Percentiles rank a stretch among this genome's conserved stretches.
These are phyloP conservation scores for Alliaria petiolata DNA, from an alignment of 345 rosid species.

Conservation along the genomic window DNA sequence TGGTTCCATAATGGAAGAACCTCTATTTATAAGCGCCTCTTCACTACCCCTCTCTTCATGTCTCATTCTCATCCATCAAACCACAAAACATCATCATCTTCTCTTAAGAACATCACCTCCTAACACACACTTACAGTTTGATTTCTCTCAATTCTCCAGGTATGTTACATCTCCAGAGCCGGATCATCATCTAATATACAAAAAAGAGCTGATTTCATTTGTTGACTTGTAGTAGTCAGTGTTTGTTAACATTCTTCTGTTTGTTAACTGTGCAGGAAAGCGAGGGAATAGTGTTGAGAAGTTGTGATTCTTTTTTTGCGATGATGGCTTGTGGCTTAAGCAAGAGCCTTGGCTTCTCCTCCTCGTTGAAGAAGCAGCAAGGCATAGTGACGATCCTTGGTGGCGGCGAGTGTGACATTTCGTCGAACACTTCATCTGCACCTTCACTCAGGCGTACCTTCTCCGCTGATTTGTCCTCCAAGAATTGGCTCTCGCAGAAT, in stretches of 20 bases:
- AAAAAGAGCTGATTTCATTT: background rate
- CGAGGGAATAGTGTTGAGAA: background rate
- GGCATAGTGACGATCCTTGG: conserved; percentile 82
- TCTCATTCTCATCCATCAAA: conserved; percentile 24
- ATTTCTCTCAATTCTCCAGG: conserved; percentile 11
- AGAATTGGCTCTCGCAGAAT: conserved; percentile 54
- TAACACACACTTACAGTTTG: background rate
- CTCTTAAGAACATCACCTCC: background rate
- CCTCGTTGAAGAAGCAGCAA: conserved; percentile 48
- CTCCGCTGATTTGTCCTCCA: conserved; percentile 85
- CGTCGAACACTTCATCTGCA: conserved; percentile 29
- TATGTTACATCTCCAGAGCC: background rate
- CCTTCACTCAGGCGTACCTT: conserved; percentile 72
- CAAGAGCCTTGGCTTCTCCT: conserved; percentile 45
- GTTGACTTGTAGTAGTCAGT: conserved; percentile 25
- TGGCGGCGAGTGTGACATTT: conserved; percentile 13
- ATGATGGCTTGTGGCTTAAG: conserved; percentile 48
- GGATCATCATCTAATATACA: background rate
- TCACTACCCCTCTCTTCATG: conserved; percentile 16
- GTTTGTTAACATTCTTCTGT: conserved; percentile 33
- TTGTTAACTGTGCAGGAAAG: conserved; percentile 31
- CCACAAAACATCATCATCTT: conserved; percentile 18
- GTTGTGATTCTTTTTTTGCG: background rate
- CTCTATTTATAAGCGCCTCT: conserved; percentile 45
- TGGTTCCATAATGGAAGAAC: conserved; percentile 41